Conservation (phyloP, 2,329 filamentous ascomycete species). For the Stromatinia cepivora region DNA sequence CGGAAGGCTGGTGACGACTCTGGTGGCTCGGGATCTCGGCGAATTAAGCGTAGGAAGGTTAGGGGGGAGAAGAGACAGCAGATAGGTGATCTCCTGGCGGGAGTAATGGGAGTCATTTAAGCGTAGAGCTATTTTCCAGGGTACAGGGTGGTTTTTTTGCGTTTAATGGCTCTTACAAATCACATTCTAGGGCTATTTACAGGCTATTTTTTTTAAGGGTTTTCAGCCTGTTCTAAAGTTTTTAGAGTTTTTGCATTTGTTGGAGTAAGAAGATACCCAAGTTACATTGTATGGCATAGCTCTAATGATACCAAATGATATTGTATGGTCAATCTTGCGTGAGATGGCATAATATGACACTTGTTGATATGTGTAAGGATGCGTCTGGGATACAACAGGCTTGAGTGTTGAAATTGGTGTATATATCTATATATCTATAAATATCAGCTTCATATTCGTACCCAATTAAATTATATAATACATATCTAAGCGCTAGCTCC, state of each 20-base stretch:
- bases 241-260: neutral
- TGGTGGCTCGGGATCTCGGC: neutral
- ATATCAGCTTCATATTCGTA: too few species aligned
- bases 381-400: neutral
- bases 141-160: accelerated
- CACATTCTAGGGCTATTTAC: neutral
- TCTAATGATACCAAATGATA: neutral
- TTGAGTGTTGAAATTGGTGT: neutral
- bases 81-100: neutral
- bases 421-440: neutral
- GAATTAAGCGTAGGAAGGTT: constrained; percentile 3
- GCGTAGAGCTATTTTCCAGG: neutral
- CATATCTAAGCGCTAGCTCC: too few species aligned
- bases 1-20: neutral
- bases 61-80: constrained; percentile 1
- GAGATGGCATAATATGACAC: neutral
- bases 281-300: neutral
- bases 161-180: too few species aligned
- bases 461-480: too few species aligned
- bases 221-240: neutral
- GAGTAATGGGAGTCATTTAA: neutral
- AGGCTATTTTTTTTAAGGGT: neutral
- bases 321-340: neutral
- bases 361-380: neutral
- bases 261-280: neutral